Evolutionary conservation across 106 monocot species (phyloP), one percentile per base, ranked within the genome.

Genomic region (Apostasia ramifera): DNA sequence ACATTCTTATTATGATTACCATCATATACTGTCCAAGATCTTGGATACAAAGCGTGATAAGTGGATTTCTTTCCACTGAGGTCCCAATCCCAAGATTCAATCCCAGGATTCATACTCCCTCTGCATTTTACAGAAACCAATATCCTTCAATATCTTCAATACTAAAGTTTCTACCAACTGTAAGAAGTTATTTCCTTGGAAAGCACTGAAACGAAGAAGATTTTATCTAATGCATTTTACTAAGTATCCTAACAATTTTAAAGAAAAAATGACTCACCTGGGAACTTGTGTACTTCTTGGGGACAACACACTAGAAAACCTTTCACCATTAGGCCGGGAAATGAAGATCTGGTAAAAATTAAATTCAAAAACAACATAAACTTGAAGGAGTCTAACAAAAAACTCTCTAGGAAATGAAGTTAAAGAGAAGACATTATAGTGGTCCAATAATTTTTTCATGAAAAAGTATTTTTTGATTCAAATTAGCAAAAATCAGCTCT

Each of bases 61-160:
- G 84, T 82, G 56, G 83, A 91, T 40, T 74, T 84, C 15, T 79
- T 49, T 37, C 79, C 91, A 53, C 70, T 88, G 37, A 95, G 79
- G 57, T 91, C 91, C 95, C 95, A 95, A 74, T 91, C 91, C 95
- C 95, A 95, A 13, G 95, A 91, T 74, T 77, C 75, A 78, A 91
- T 82, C 57, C 85, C 88, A 64, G 88, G 78, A 74, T 38, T 43
- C 55, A 47, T 59, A 75, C 67, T 83, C 81, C 63, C 71, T 68
- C 94, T 94, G 87, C 67, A 79, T n/a, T 56, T 76, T 4, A 76
- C 7, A 67, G 39, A 55, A 12, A 12, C 41, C 42, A 2, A 8
- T 39, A 43, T 62, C 3, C 4, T 44, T 62, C 44, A 62, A 8
- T 5, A 44, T 12, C 26, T 43, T 11, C 44, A 41, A 44, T 44